These are phyloP conservation scores for Erysiphe neolycopersici DNA, from an alignment of 2,329 filamentous ascomycete genomes.

Conservation along the genomic window DNA sequence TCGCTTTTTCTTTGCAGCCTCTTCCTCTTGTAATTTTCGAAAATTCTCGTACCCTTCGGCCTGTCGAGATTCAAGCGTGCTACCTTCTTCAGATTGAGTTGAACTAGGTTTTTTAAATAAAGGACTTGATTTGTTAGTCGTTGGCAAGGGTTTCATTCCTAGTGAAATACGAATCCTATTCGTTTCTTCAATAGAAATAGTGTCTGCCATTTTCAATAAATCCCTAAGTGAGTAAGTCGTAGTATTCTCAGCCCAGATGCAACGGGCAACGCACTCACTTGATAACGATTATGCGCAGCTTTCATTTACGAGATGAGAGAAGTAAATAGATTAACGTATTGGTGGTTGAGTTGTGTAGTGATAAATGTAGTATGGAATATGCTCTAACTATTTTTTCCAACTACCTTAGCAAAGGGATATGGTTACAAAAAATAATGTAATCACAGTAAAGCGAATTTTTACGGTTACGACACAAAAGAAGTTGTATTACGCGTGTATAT, in stretches of 20 bases:
- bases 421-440: too few species aligned
- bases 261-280: too few species aligned
- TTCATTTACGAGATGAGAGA: too few species aligned
- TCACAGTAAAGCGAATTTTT: too few species aligned
- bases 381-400: too few species aligned
- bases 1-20: conserved; percentile 49
- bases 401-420: too few species aligned
- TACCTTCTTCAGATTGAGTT: conserved; percentile 31
- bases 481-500: too few species aligned
- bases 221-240: not conserved
- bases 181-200: conserved; percentile 67
- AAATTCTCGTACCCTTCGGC: conserved; percentile 52
- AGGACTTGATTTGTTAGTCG: conserved; percentile 40
- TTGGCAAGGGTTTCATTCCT: conserved; percentile 70
- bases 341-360: too few species aligned
- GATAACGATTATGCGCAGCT: too few species aligned
- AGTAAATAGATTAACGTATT: too few species aligned
- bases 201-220: conserved; percentile 18
- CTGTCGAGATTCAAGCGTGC: conserved; percentile 60
- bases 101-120: conserved; percentile 23
- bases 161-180: conserved; percentile 77
- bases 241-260: not conserved
- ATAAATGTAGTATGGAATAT: too few species aligned
- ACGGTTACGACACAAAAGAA: too few species aligned
- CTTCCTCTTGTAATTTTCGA: conserved; percentile 35